Evolutionary conservation across 2,329 filamentous ascomycete genomes (phyloP).

Genomic region (Botrytis fabae): DNA sequence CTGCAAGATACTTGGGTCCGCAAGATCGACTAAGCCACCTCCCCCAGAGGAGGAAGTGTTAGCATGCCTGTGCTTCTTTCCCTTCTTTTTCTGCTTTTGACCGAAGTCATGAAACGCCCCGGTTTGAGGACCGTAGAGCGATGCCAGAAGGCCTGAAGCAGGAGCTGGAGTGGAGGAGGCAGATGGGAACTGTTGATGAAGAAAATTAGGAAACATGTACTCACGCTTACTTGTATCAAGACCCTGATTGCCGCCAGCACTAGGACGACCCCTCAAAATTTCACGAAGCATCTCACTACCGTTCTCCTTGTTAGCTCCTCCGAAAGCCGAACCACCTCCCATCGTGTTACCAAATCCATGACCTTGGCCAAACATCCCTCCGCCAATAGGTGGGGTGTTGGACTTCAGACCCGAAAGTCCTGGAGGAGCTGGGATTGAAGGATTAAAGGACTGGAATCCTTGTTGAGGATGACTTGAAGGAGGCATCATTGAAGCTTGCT

Average conservation of each 20-base stretch:
- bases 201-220: slow-evolving; percentile 92
- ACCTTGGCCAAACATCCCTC: slow-evolving; percentile 85
- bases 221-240: slow-evolving; percentile 96
- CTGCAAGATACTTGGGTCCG: slow-evolving; percentile 99
- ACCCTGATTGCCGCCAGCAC: slow-evolving; percentile 64
- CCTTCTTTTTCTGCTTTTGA: slow-evolving; percentile 99
- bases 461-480: slow-evolving; percentile 52
- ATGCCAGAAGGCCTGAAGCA: slow-evolving; percentile 86
- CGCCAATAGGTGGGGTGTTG: slow-evolving; percentile 82
- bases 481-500: slow-evolving; percentile 87
- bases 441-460: slow-evolving; percentile 74
- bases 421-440: slow-evolving; percentile 86
- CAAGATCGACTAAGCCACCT: slow-evolving; percentile 99
- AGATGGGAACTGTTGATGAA: slow-evolving; percentile 82
- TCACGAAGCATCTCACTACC: slow-evolving; percentile 78
- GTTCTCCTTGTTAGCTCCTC: slow-evolving; percentile 68
- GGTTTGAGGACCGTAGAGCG: slow-evolving; percentile 85
- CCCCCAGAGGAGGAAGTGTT: slow-evolving; percentile 99
- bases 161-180: slow-evolving; percentile 80
- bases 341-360: slow-evolving; percentile 76
- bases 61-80: slow-evolving; percentile 99
- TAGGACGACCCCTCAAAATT: slow-evolving; percentile 70
- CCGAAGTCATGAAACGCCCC: slow-evolving; percentile 88
- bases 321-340: slow-evolving; percentile 58
- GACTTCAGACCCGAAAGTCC: slow-evolving; percentile 80